A percentile compares a stretch with the other conserved stretches of the same genome.
Evolutionary conservation across 345 rosid species (phyloP).

Genomic region (Brassica carinata): DNA sequence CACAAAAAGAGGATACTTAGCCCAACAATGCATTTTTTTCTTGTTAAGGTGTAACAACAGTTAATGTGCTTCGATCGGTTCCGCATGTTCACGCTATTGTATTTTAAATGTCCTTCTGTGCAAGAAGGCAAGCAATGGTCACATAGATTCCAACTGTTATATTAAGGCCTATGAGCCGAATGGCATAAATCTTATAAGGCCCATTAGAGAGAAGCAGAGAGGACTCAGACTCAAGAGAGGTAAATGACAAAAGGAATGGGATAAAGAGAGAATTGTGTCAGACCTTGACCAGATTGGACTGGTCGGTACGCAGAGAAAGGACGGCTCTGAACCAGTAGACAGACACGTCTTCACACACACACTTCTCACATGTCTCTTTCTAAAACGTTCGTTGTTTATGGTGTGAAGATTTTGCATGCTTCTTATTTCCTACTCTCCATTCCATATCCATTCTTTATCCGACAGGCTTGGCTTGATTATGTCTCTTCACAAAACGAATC

Average conservation of each 20-base stretch:
- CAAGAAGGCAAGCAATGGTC: background rate
- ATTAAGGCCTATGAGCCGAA: background rate
- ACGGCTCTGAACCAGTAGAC: slow-evolving; percentile 38
- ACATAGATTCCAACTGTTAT: background rate
- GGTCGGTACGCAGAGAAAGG: slow-evolving; percentile 36
- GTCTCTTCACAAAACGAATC: slow-evolving; percentile 36
- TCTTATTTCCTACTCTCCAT: slow-evolving; percentile 25
- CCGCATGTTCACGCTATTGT: background rate
- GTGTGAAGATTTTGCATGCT: slow-evolving; percentile 42
- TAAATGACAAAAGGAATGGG: slow-evolving; percentile 34
- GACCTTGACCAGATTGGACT: slow-evolving; percentile 38
- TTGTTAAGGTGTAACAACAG: background rate
- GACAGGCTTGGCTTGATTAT: slow-evolving; percentile 34
- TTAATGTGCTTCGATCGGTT: background rate
- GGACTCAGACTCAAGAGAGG: slow-evolving; percentile 8
- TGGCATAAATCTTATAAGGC: background rate
- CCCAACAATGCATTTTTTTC: background rate
- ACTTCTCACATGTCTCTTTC: slow-evolving; percentile 39
- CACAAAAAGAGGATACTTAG: background rate
- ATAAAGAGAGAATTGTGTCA: slow-evolving; percentile 26
- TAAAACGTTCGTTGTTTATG: slow-evolving; percentile 19
- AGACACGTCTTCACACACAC: slow-evolving; percentile 29
- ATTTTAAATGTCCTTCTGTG: background rate
- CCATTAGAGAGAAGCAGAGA: slow-evolving; percentile 12
- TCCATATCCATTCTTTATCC: slow-evolving; percentile 26